Conservation (phyloP, 257 asterid species). For the Solanum infundibuliforme region DNA sequence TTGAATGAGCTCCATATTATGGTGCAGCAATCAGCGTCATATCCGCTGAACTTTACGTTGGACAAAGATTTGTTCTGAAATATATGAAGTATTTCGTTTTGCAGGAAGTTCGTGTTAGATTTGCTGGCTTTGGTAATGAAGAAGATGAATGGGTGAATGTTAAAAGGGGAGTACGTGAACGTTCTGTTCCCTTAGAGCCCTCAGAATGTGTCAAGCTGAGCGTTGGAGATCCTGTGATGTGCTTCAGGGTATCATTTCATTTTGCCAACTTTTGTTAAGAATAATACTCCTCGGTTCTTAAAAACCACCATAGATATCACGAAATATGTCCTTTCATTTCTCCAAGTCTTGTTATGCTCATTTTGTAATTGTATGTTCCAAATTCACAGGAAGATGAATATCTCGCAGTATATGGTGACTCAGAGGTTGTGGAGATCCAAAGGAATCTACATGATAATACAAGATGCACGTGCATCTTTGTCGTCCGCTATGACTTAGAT, state of each 20-base stretch:
- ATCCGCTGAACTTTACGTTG: neutral
- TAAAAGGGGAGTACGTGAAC: constrained; percentile 50
- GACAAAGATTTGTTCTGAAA: neutral
- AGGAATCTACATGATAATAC: constrained; percentile 29
- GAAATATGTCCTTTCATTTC: neutral
- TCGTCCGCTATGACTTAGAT: constrained; percentile 49
- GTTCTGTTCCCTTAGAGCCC: constrained; percentile 70
- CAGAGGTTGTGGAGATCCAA: constrained; percentile 45
- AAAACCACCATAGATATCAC: neutral
- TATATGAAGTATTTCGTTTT: neutral
- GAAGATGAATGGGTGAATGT: constrained; percentile 92
- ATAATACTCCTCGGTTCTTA: neutral
- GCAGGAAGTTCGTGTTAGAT: constrained; percentile 81
- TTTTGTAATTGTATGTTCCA: neutral
- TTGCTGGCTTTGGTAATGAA: constrained; percentile 60
- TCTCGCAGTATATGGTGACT: constrained; percentile 54
- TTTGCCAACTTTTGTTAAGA: neutral
- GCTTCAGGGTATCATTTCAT: constrained; percentile 58
- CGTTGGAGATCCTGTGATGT: constrained; percentile 71
- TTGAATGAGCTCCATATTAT: neutral
- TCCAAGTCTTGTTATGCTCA: neutral
- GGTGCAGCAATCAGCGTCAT: neutral
- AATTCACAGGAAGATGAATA: constrained; percentile 44
- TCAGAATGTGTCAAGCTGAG: constrained; percentile 60
- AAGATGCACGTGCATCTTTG: constrained; percentile 56